Base-by-base conservation (phyloP, 73 alveolate species). In the Paraurostyla sp. region DNA sequence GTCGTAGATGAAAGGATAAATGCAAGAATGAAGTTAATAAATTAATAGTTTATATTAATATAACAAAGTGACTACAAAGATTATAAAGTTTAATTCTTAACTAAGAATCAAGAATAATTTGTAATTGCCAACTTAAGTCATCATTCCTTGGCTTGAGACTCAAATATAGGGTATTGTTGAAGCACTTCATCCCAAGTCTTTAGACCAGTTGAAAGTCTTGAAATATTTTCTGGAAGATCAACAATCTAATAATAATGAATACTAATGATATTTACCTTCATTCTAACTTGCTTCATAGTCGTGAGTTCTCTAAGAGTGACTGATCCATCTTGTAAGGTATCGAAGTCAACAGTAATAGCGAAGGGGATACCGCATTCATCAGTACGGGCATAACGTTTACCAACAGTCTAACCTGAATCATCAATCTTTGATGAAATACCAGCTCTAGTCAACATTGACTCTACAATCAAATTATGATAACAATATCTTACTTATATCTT, bases 311-410 rank as follows among this genome's bases (percentile, higher is more conserved):
- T 97, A 23, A 98, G 90, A 46, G 99, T 98, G 29, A 98, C 99
- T 18, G 99, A 90, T 33, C 95, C 73, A 73, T 96, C 97, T 57
- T 85, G 82, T 38, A 92, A 54, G 54, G 99, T 94, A 78, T 96
- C 97, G 94, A 92, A 93, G 94, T 98, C 99, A 32, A 98, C 97
- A 41, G 99, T 98, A 87, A 98, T 94, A 18, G 99, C 99, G 93
- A 98, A 98, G 25, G 99, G 99, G 71, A 98, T 97, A 30, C 99
- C 99, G 42, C 98, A 92, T 88, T 98, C 99, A 76, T 98, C 99
- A 76, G 99, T 98, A 84, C 99, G 91, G 22, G 99, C 99, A 92
- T 98, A 98, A 87, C 99, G 93, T 90, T 93, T 96, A 60, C 99
- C 99, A 80, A 98, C 92, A 20, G 99, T 86, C 46, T 91, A 95